phyloP scores from a whole-genome alignment of 805 yeast genomes.

The Nakazawaea wickerhamii region DNA sequence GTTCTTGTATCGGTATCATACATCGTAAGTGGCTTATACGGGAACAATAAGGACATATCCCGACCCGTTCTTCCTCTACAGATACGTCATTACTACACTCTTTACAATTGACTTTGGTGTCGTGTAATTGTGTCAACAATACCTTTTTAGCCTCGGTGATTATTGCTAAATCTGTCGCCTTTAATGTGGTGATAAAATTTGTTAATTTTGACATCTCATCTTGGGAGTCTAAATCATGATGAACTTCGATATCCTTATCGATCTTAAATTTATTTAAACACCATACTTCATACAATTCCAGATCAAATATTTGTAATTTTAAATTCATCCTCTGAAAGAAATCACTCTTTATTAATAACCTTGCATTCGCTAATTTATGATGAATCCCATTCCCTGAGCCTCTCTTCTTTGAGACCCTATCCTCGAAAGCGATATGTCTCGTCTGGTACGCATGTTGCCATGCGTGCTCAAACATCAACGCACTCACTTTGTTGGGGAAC shows the following conservation, averaged over 20 bases:
- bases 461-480: conserved; percentile 80
- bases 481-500: conserved; percentile 63
- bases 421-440: conserved; percentile 42
- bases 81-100: background rate
- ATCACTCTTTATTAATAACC: conserved; percentile 35
- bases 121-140: background rate
- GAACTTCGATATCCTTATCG: conserved; percentile 19
- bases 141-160: too few relatives aligned
- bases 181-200: too few relatives aligned
- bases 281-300: conserved; percentile 29
- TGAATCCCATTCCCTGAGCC: conserved; percentile 36
- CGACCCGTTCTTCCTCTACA: background rate
- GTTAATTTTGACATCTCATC: too few relatives aligned
- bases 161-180: too few relatives aligned
- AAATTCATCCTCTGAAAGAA: conserved; percentile 44
- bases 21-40: background rate
- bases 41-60: conserved; percentile 2
- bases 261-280: conserved; percentile 26
- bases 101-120: background rate
- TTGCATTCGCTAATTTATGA: conserved; percentile 42
- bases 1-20: background rate
- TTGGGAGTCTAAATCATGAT: too few relatives aligned
- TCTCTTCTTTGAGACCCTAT: conserved; percentile 33
- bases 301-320: conserved; percentile 39
- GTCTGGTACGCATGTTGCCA: conserved; percentile 72